Evolutionary conservation across 192 early-diverging fungal genomes (phyloP).

Genomic region (Chytriomyces sp.): DNA sequence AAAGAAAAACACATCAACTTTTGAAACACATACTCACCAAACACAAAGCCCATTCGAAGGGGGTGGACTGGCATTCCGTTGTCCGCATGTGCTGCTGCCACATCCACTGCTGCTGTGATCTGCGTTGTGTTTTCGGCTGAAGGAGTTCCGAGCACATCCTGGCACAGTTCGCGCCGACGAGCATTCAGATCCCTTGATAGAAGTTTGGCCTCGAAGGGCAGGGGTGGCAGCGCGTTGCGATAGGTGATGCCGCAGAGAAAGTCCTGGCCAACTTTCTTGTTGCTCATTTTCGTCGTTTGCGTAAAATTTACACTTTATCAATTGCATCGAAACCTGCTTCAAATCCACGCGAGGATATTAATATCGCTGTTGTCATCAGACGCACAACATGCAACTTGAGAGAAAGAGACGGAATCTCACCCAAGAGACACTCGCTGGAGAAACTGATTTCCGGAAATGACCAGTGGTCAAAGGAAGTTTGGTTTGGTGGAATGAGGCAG

Average conservation of each 20-base stretch:
- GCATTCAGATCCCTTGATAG: background rate
- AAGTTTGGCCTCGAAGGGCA: slow-evolving; percentile 40
- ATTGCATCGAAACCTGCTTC: no score
- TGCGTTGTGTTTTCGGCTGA: background rate
- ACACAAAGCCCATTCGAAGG: slow-evolving; percentile 22
- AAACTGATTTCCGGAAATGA: no score
- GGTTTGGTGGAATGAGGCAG: no score
- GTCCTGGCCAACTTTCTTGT: slow-evolving; percentile 37
- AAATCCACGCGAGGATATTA: no score
- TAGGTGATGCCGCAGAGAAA: slow-evolving; percentile 28
- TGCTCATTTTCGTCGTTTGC: background rate
- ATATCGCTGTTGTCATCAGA: no score
- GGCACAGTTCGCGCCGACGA: slow-evolving; percentile 9
- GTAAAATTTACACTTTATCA: no score
- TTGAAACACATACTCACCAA: background rate
- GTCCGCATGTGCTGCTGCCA: background rate
- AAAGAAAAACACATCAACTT: background rate
- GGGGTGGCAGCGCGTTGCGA: slow-evolving; percentile 35
- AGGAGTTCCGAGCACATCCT: background rate
- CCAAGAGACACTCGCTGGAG: no score
- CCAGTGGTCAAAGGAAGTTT: no score
- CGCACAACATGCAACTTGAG: no score
- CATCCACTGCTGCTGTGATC: background rate
- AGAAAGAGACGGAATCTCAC: no score
- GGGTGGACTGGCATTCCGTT: background rate